Percentiles rank a stretch among this genome's conserved stretches.
Evolutionary conservation across 2,329 filamentous ascomycete species (phyloP).

Genomic region (Verticillium isaacii): DNA sequence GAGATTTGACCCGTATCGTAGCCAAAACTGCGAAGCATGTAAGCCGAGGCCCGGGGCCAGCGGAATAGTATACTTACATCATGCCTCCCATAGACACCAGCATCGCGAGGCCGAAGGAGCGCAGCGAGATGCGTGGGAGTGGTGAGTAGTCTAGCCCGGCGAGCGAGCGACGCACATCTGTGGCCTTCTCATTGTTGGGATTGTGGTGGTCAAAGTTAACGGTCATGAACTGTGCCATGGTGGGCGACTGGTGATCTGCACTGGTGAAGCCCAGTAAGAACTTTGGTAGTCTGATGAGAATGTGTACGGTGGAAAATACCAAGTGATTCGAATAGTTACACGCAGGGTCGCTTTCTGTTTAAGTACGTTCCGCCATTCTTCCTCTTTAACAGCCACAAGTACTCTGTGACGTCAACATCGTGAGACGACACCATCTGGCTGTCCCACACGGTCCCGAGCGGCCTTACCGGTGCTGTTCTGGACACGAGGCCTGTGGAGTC

Average conservation of each 20-base stretch:
- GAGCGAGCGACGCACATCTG: constrained; percentile 24
- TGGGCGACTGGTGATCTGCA: constrained; percentile 3
- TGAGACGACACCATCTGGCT: background rate
- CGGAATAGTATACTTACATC: constrained; percentile 24
- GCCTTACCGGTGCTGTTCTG: background rate
- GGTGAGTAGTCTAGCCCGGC: constrained; percentile 40
- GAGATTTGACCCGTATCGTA: constrained; percentile 51
- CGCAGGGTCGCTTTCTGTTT: background rate
- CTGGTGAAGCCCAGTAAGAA: background rate
- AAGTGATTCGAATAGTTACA: background rate
- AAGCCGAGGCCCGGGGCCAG: background rate
- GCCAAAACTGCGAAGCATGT: constrained; percentile 25
- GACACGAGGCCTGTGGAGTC: background rate
- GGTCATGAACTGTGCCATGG: constrained; percentile 17
- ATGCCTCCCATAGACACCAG: constrained; percentile 41
- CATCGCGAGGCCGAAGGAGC: constrained; percentile 30
- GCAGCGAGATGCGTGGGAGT: constrained; percentile 30
- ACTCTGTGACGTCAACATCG: background rate
- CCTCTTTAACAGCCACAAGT: background rate
- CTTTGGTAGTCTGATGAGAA: background rate
- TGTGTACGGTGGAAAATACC: background rate
- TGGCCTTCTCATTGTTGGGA: constrained; percentile 30
- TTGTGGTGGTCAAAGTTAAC: constrained; percentile 39
- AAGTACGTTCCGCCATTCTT: background rate
- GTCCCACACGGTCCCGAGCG: background rate